Percentiles rank a stretch among this genome's conserved stretches.
Evolutionary conservation across 2,329 filamentous ascomycete species (phyloP).

Genomic region (Diaporthe citrichinensis): DNA sequence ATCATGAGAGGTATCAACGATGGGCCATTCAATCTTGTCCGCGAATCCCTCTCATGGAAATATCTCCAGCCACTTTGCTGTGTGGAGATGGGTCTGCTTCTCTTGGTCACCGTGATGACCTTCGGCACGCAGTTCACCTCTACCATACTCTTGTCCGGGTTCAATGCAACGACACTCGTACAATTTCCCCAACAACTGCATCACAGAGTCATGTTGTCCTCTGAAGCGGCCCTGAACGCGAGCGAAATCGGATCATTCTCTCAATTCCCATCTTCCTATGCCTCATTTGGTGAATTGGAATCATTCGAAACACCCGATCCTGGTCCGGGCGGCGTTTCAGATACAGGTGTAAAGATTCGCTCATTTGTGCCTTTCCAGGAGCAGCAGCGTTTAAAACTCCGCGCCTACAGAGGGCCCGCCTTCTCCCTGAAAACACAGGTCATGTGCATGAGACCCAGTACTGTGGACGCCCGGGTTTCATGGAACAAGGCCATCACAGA

Average conservation of each 20-base stretch:
- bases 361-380: background rate
- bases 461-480: background rate
- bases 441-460: background rate
- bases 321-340: background rate
- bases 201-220: background rate
- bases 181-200: background rate
- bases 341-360: background rate
- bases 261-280: background rate
- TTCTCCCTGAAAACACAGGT: background rate
- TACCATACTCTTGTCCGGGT: background rate
- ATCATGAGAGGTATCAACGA: background rate
- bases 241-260: background rate
- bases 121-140: conserved; percentile 2
- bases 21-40: background rate
- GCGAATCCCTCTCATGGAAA: background rate
- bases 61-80: fast-evolving
- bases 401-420: background rate
- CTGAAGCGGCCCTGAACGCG: background rate
- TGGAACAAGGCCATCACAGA: background rate
- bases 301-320: background rate
- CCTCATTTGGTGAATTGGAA: background rate
- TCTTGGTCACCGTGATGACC: background rate
- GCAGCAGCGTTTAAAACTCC: background rate
- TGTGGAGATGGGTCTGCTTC: background rate
- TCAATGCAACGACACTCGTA: background rate